Conservation (phyloP, 768 basidiomycete species). For the Naganishia vaughanmartiniae region DNA sequence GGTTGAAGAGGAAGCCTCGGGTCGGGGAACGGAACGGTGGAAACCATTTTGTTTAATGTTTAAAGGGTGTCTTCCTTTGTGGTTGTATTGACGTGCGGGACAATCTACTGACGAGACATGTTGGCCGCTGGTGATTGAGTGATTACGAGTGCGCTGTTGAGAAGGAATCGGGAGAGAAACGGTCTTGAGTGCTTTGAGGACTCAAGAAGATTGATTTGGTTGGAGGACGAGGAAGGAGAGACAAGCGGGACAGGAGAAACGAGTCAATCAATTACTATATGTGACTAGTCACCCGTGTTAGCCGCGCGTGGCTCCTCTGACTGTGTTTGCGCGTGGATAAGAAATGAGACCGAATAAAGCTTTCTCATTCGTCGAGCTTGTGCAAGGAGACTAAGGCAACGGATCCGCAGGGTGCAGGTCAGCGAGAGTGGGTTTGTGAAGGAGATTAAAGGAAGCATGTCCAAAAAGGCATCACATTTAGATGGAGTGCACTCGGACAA, state of each 20-base stretch:
- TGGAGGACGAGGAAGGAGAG: neutral
- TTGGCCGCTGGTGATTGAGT: neutral
- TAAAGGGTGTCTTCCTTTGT: conserved; percentile 1
- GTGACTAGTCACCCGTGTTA: no score
- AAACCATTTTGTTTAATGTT: conserved; percentile 15
- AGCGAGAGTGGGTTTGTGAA: no score
- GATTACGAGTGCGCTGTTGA: neutral
- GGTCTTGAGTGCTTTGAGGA: conserved; percentile 6
- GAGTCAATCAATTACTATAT: no score
- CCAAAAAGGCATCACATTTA: no score
- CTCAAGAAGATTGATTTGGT: conserved; percentile 3
- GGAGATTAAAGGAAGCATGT: no score
- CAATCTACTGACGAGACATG: conserved; percentile 13
- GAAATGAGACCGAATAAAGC: no score
- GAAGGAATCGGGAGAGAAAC: neutral
- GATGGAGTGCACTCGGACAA: neutral
- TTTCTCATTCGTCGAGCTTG: no score
- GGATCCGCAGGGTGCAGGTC: no score
- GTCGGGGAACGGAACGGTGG: neutral
- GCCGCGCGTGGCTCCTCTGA: no score
- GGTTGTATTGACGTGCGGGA: neutral
- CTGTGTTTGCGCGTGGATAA: no score
- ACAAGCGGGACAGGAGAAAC: neutral
- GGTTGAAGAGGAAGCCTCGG: neutral
- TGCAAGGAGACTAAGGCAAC: no score